phyloP scores from a whole-genome alignment of 148 eudicot genomes.

The Mesembryanthemum crystallinum region DNA sequence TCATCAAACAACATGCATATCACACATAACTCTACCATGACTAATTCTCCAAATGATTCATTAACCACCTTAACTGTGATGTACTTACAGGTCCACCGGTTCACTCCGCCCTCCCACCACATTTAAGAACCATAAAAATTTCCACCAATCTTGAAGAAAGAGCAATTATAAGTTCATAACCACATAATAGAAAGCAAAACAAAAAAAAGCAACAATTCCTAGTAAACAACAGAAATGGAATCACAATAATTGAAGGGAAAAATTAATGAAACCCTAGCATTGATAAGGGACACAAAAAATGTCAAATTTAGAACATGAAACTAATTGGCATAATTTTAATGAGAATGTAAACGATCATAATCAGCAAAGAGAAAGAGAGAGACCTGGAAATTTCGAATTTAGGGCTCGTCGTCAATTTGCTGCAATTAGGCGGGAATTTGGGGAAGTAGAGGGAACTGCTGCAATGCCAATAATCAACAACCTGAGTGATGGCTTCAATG shows the following conservation, averaged over 20 bases:
- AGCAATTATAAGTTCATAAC: too few relatives aligned
- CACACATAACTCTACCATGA: too few relatives aligned
- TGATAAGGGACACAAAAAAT: neutral
- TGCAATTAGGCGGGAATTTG: conserved; percentile 11
- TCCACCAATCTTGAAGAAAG: too few relatives aligned
- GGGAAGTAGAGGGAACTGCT: neutral
- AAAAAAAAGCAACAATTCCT: neutral
- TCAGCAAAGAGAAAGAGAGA: neutral
- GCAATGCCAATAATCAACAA: neutral
- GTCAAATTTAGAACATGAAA: neutral
- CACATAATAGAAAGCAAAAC: neutral
- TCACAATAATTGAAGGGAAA: neutral
- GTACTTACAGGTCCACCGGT: too few relatives aligned
- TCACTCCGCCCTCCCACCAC: too few relatives aligned
- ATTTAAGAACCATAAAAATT: too few relatives aligned
- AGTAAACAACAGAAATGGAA: neutral
- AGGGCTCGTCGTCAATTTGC: neutral
- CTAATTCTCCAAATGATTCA: too few relatives aligned
- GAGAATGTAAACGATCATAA: too few relatives aligned
- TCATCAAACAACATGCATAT: too few relatives aligned
- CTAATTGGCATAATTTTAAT: too few relatives aligned
- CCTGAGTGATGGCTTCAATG: neutral
- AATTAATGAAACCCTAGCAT: neutral
- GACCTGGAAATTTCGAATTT: neutral
- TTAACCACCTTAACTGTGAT: too few relatives aligned